Base-by-base conservation (phyloP, 345 rosid species). In the Linum tenue region DNA sequence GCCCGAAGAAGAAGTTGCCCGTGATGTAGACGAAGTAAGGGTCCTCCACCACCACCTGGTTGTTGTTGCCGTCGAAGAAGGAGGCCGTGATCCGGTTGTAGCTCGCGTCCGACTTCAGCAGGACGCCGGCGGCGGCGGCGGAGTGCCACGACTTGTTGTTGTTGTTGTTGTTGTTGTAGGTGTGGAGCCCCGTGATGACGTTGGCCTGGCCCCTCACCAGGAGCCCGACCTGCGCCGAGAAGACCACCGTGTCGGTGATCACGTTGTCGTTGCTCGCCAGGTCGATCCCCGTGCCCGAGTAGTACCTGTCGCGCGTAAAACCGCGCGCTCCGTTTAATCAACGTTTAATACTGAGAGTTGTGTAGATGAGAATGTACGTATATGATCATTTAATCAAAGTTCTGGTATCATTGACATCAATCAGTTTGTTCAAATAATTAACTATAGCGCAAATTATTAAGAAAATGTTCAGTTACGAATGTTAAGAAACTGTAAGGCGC, bases 121-220 rank as follows among this genome's bases (percentile, higher is more conserved):
- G 70, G 70, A 77, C 64, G 6, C 80, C 77, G 1, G 64, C 64
- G 31, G 0, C 64, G 31, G 0, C 80, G 77, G 1, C 80, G 75
- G 50, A 43, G 64, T 2, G 4, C 3, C 31, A 22, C 31, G 31
- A 22, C 0, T 71, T 66, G 2, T 70, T 73, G 64, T 76, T 76
- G 17, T 76, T 76, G 37, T 71, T 66, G 2, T 70, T 73, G 64
- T 76, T 76, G 17, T 76, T 76, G 37, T 76, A 76, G 37, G 68
- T 69, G 55, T 76, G 80, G 31, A 69, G 39, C 6, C 80, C 74
- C 0, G 73, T 66, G 7, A 77, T 55, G 16, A 51, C 31, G 43
- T 77, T 73, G 42, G 80, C 74, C 53, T 73, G 72, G 15, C 80
- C 80, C 5, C 17, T 6, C 3, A 72, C n/a, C 64, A 69, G 7